phyloP scores from a whole-genome alignment of 2,329 filamentous ascomycete species.

The Sclerotinia nivalis region DNA sequence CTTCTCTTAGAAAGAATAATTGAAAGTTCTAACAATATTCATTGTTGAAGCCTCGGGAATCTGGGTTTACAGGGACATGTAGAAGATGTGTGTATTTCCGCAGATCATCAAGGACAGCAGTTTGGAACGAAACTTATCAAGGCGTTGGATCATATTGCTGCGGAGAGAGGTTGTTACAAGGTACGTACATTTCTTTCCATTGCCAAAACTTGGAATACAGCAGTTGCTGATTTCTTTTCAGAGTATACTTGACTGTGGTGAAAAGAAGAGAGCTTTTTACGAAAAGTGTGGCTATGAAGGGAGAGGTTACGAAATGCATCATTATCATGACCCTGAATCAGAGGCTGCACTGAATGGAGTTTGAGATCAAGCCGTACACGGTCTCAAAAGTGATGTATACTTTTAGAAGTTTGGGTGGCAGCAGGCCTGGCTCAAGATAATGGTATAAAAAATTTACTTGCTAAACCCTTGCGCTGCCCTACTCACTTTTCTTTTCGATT shows the following conservation, averaged over 20 bases:
- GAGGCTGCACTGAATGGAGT: constrained; percentile 27
- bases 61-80: constrained; percentile 87
- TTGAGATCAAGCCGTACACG: not conserved
- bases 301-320: constrained; percentile 92
- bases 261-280: constrained; percentile 97
- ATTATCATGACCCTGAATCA: constrained; percentile 63
- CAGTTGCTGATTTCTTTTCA: constrained; percentile 41
- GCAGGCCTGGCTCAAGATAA: not conserved
- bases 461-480: not conserved
- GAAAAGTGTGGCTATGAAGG: constrained; percentile 73
- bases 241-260: constrained; percentile 93
- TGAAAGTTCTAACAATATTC: not conserved
- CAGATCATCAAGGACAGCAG: constrained; percentile 96
- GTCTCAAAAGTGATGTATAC: not conserved
- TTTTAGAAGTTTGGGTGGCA: not conserved
- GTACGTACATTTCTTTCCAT: no score
- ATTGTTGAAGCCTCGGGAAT: constrained; percentile 63
- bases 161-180: constrained; percentile 89
- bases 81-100: constrained; percentile 91
- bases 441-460: not conserved
- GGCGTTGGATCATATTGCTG: constrained; percentile 82
- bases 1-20: not conserved
- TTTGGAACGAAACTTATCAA: constrained; percentile 88
- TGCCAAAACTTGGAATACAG: no score
- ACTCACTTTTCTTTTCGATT: not conserved